Base-by-base conservation (phyloP, 768 basidiomycete species). In the Phlebiopsis flavidoalba region DNA sequence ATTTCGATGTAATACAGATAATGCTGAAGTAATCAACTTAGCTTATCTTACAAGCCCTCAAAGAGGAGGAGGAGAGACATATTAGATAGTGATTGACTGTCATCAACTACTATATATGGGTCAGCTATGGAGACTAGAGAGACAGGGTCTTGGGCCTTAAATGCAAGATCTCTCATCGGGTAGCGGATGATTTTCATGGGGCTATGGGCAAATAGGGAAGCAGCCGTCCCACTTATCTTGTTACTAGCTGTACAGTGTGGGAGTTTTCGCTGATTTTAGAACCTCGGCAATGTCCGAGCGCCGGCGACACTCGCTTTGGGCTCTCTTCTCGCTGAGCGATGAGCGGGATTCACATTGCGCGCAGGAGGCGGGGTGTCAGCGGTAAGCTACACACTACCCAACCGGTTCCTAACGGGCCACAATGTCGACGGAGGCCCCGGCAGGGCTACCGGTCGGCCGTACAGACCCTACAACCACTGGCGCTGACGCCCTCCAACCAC, bases 401-500 rank as follows among this genome's bases (percentile, higher is more conserved):
- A 43, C 40, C 40, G 3, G 40, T 43, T n/a, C 40, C 17, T 43
- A 43, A 17, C 40, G 17, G 40, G 10, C 40, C 48, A 49, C 12
- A 26, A 49, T 49, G 48, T 49, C 48, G 24, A 49, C 48, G n/a
- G 48, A 49, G n/a, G 48, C 48, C 5, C 48, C 48, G 19, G 19
- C 48, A 26, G 48, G n/a, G 48, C 48, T 21, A 49, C 19, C 48
- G n/a, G 48, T 19, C 19, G 19, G 19, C 48, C 48, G 48, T 19
- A 26, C 48, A 19, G 48, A 49, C 48, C 24, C 48, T 19, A 19
- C 24, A 11, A 49, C 54, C 40, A 6, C 54, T 55, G 54, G 54
- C 24, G 40, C 54, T 21, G 54, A 55, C 40, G 54, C 54, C 54
- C 54, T 55, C 54, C n/a, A 36, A 36, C 54, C 54, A 45, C 54